Conservation (phyloP, 192 early-diverging fungal species). For the Coemansia guatemalensis region DNA sequence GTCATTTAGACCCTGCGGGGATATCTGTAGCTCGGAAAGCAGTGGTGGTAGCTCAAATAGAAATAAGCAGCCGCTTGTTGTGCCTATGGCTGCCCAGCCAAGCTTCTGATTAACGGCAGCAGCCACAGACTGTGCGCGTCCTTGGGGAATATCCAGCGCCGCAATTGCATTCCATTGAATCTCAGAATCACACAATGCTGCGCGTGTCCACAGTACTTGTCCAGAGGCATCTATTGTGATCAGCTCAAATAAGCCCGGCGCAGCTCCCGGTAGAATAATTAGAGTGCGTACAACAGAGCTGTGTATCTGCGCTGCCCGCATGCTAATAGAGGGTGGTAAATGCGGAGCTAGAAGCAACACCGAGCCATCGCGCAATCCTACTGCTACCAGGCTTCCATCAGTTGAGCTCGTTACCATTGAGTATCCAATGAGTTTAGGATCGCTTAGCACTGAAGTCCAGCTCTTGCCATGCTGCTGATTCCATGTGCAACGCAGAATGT, state of each 20-base stretch:
- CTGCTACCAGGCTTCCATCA: constrained; percentile 14
- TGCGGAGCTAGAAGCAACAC: constrained; percentile 9
- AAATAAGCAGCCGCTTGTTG: constrained; percentile 10
- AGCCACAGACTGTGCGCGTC: not conserved
- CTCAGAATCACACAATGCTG: not conserved
- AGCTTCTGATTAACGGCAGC: constrained; percentile 9
- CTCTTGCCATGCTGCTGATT: not conserved
- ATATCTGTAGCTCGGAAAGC: not conserved
- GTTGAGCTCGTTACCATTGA: constrained; percentile 9
- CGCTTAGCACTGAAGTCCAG: not conserved
- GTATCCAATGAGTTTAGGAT: constrained; percentile 20
- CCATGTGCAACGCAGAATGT: constrained; percentile 13
- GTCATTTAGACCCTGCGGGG: not conserved
- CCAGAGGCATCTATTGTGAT: constrained; percentile 5
- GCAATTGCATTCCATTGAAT: constrained; percentile 1
- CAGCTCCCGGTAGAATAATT: not conserved
- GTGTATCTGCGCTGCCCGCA: constrained; percentile 5
- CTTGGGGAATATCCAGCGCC: not conserved
- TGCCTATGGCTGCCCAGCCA: constrained; percentile 18
- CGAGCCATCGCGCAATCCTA: constrained; percentile 41
- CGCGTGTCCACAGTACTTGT: constrained; percentile 11
- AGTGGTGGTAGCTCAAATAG: not conserved
- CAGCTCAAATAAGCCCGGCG: not conserved
- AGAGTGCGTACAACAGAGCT: not conserved
- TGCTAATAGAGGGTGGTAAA: not conserved